A percentile compares a stretch with the other conserved stretches of the same genome.
Evolutionary conservation across 805 yeast species (phyloP).

Genomic region (Crinitomyces ghanaensis): DNA sequence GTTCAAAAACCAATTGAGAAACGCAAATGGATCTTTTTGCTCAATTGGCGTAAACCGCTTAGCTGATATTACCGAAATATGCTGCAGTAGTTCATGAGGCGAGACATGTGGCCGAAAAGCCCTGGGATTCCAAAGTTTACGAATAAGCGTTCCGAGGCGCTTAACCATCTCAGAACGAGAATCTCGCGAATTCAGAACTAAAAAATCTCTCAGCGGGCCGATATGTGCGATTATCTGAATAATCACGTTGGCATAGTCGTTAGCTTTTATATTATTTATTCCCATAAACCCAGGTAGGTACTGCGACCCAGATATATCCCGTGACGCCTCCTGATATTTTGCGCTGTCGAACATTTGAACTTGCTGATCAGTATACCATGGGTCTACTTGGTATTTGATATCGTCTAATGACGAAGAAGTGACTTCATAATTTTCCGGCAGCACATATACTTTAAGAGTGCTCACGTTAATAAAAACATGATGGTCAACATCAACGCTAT

Average conservation of each 20-base stretch:
- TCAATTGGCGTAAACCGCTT: slow-evolving; percentile 31
- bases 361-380: slow-evolving; percentile 32
- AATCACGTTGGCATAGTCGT: slow-evolving; percentile 47
- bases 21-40: slow-evolving; percentile 42
- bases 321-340: slow-evolving; percentile 6
- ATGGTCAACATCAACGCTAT: slow-evolving; percentile 51
- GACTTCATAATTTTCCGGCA: slow-evolving; percentile 53
- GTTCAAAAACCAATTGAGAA: slow-evolving; percentile 51
- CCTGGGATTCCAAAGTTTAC: slow-evolving; percentile 54
- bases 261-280: slow-evolving; percentile 39
- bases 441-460: slow-evolving; percentile 37
- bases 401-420: slow-evolving; percentile 34
- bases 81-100: slow-evolving; percentile 52
- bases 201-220: slow-evolving; percentile 35
- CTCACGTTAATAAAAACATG: slow-evolving; percentile 49
- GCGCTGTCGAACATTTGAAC: slow-evolving; percentile 26
- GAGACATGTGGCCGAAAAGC: slow-evolving; percentile 54
- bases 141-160: slow-evolving; percentile 35
- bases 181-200: slow-evolving; percentile 19
- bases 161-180: slow-evolving; percentile 29
- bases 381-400: slow-evolving; percentile 42
- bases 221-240: slow-evolving; percentile 48
- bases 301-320: slow-evolving; percentile 34
- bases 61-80: slow-evolving; percentile 33
- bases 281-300: slow-evolving; percentile 61